Base-by-base conservation (phyloP, 2,329 filamentous ascomycete species). In the Lithohypha guttulata region DNA sequence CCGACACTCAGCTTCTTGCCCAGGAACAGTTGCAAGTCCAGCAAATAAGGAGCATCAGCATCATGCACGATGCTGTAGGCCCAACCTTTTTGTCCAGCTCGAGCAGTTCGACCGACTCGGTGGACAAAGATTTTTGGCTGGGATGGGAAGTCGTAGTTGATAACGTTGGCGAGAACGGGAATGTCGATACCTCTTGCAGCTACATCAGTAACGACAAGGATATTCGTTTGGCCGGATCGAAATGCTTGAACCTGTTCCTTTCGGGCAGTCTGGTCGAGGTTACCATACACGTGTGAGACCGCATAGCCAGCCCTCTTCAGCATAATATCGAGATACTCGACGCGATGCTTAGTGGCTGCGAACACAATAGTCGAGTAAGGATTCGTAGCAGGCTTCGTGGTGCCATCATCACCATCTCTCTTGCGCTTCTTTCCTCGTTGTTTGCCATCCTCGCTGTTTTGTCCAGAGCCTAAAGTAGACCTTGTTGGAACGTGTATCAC, bases 181-280 rank as follows among this genome's bases (percentile, higher is more conserved):
- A 98, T 94, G 75, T 98, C 91, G 45, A 98, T 93, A 76, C 91
- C 89, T 69, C 91, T 75, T 15, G 91, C 91, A 10, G 91, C 91
- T 39, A 98, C 86, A 58, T 98, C 91, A 1, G 91, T 98, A 30
- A 96, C 89, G 2, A 98, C 87, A 6, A 98, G 65, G 33, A 98
- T 86, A 51, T 94, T 89, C 0, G 84, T 82, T 47, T 81, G 73
- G 5, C 91, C 91, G 17, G 70, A 71, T 43, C 93, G 73, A 59
- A 98, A 98, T 47, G 87, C 80, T 43, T 93, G 81, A 10, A 96
- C 85, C 54, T 98, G 86, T 17, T 86, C 81, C 56, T 87, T 85
- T 58, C 91, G 80, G 21, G 91, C 91, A 3, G 82, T 87, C 57
- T 98, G 91, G 53, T 98, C 93, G 9, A 98, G 69, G 1, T 89